A percentile compares a stretch with the other conserved stretches of the same genome.
Evolutionary conservation across 2,329 filamentous ascomycete genomes (phyloP).

Genomic region (Eurotiales sp.): DNA sequence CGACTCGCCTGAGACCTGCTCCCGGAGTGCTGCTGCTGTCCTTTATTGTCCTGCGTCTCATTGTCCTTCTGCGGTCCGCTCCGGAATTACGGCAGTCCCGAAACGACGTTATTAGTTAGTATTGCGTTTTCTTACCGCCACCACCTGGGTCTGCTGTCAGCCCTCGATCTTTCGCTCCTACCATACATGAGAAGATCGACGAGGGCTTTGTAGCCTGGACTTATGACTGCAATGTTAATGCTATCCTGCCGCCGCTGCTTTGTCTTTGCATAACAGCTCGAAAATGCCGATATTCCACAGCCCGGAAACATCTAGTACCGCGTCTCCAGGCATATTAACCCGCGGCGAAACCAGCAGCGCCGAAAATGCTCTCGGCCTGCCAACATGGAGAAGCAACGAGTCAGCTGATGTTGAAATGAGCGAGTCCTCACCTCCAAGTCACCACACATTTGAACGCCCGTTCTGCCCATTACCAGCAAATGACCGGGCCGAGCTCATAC

Average conservation of each 20-base stretch:
- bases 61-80: too few relatives aligned
- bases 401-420: slow-evolving; percentile 17
- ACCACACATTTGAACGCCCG: slow-evolving; percentile 16
- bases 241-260: neutral
- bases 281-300: slow-evolving; percentile 29
- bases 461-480: slow-evolving; percentile 26
- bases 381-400: slow-evolving; percentile 14
- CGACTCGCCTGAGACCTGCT: too few relatives aligned
- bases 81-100: neutral
- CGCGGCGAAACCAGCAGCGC: slow-evolving; percentile 5
- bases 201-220: neutral
- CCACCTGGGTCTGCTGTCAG: neutral
- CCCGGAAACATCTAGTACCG: slow-evolving; percentile 20
- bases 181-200: too few relatives aligned
- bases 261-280: slow-evolving; percentile 2
- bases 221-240: neutral
- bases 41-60: too few relatives aligned
- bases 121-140: slow-evolving; percentile 6
- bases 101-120: too few relatives aligned
- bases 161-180: too few relatives aligned
- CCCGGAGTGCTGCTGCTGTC: too few relatives aligned
- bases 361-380: slow-evolving; percentile 15
- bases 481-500: slow-evolving; percentile 75
- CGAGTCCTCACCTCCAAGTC: slow-evolving; percentile 16
- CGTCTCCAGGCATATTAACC: slow-evolving; percentile 9